phyloP scores from a whole-genome alignment of 2,329 filamentous ascomycete genomes.

The Neurospora crassa region DNA sequence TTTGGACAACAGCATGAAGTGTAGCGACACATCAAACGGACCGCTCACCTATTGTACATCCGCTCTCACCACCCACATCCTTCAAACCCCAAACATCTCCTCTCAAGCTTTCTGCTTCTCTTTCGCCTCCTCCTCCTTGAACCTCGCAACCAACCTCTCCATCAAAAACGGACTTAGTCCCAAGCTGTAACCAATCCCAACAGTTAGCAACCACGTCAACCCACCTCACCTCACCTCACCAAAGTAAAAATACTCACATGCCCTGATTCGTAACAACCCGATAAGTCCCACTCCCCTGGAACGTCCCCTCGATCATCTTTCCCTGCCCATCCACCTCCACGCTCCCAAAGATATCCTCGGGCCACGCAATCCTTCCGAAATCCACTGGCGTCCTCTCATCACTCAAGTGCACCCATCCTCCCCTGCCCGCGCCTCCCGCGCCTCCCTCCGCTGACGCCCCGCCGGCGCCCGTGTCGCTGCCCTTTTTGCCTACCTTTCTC shows the following conservation, averaged over 20 bases:
- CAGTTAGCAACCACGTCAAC: not conserved
- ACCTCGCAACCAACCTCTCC: slow-evolving; percentile 42
- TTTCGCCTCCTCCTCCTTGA: slow-evolving; percentile 41
- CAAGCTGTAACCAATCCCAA: slow-evolving; percentile 27
- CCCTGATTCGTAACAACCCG: slow-evolving; percentile 56
- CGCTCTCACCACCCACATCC: not conserved
- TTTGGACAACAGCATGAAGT: not conserved
- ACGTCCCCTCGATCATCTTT: slow-evolving; percentile 42
- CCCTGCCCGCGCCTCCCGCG: slow-evolving; percentile 47
- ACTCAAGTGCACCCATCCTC: slow-evolving; percentile 56
- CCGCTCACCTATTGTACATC: not conserved
- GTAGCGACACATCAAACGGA: not conserved
- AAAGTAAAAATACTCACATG: slow-evolving; percentile 41
- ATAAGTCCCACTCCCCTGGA: slow-evolving; percentile 48
- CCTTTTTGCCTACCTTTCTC: slow-evolving; percentile 21
- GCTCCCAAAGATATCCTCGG: slow-evolving; percentile 61
- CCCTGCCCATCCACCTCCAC: slow-evolving; percentile 52
- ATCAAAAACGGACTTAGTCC: slow-evolving; percentile 45
- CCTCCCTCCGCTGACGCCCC: slow-evolving; percentile 50
- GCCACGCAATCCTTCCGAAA: slow-evolving; percentile 58
- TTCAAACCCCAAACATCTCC: not conserved
- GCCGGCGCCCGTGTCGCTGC: slow-evolving; percentile 38
- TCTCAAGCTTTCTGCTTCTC: slow-evolving; percentile 1
- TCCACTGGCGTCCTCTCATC: slow-evolving; percentile 55
- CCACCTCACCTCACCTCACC: not conserved